These are phyloP conservation scores for Cercospora beticola DNA, from an alignment of 2,329 filamentous ascomycete genomes.

Conservation along the genomic window DNA sequence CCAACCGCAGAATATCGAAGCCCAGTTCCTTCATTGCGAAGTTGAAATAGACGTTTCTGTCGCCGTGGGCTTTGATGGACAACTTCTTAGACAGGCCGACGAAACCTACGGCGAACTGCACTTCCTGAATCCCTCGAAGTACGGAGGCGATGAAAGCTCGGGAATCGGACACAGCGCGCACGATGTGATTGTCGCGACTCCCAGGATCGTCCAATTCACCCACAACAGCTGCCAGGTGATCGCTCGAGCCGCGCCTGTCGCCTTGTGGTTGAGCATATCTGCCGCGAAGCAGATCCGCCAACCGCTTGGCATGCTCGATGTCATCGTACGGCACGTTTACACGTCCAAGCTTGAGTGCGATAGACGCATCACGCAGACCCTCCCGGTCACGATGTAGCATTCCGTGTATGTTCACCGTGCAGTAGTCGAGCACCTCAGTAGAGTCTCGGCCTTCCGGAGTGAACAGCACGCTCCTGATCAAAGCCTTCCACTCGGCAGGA, in stretches of 20 bases:
- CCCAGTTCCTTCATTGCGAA: slow-evolving; percentile 95
- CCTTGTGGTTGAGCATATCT: slow-evolving; percentile 33
- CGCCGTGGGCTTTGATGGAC: slow-evolving; percentile 63
- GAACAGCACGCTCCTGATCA: slow-evolving; percentile 81
- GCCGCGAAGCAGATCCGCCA: slow-evolving; percentile 52
- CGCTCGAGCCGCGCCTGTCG: slow-evolving; percentile 41
- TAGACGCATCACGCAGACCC: slow-evolving; percentile 83
- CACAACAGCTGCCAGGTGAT: slow-evolving; percentile 69
- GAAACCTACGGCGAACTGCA: slow-evolving; percentile 92
- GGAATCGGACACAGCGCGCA: slow-evolving; percentile 84
- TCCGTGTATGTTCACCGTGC: slow-evolving; percentile 86
- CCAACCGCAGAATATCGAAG: slow-evolving; percentile 85
- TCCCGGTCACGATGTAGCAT: slow-evolving; percentile 82
- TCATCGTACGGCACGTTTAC: slow-evolving; percentile 91
- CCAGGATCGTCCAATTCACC: slow-evolving; percentile 70
- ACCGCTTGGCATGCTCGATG: slow-evolving; percentile 62
- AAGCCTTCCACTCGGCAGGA: slow-evolving; percentile 93
- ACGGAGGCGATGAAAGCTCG: slow-evolving; percentile 90
- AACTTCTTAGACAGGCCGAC: slow-evolving; percentile 82
- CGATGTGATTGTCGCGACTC: slow-evolving; percentile 66
- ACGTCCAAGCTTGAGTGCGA: slow-evolving; percentile 86
- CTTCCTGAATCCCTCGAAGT: slow-evolving; percentile 87
- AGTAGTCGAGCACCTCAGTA: slow-evolving; percentile 83
- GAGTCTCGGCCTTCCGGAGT: slow-evolving; percentile 81
- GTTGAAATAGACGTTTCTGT: slow-evolving; percentile 75